phyloP scores from a whole-genome alignment of 106 monocot species.

The Xerophyta viscosa region DNA sequence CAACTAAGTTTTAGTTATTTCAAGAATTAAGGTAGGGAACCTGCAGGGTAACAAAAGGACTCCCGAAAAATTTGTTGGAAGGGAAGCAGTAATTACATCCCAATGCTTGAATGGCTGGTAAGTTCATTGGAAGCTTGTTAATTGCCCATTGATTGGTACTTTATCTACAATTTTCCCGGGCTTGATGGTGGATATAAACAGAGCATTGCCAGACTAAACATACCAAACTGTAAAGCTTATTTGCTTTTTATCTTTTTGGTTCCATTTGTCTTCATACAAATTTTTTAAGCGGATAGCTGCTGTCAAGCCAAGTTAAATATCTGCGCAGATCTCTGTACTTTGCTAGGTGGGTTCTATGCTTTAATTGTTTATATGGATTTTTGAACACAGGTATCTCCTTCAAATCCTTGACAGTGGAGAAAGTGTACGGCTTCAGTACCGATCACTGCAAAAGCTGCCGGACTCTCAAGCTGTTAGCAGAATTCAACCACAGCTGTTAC shows the following conservation, averaged over 20 bases:
- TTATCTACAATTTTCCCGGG: background rate
- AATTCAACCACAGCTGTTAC: slow-evolving; percentile 16
- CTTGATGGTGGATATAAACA: too few species aligned
- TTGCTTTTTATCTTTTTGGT: too few species aligned
- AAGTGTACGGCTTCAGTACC: slow-evolving; percentile 72
- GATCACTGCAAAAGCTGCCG: slow-evolving; percentile 60
- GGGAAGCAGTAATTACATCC: slow-evolving; percentile 79
- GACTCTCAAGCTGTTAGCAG: slow-evolving; percentile 16
- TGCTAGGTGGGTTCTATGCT: background rate
- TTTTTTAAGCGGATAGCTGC: background rate
- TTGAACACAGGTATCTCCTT: slow-evolving; percentile 65
- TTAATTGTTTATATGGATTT: background rate
- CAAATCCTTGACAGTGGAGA: slow-evolving; percentile 79
- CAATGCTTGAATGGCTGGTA: slow-evolving; percentile 95
- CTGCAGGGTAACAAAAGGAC: slow-evolving; percentile 90
- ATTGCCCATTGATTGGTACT: background rate
- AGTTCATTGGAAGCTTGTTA: background rate
- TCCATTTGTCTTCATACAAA: background rate
- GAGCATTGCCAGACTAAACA: too few species aligned
- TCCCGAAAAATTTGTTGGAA: slow-evolving; percentile 85
- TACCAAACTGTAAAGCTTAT: too few species aligned
- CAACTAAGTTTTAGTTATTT: background rate
- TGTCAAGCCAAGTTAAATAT: background rate
- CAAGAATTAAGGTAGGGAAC: slow-evolving; percentile 1
- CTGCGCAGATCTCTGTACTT: background rate